Evolutionary conservation across 2,329 filamentous ascomycete genomes (phyloP), one percentile per base, ranked within the genome.

Genomic region (Aureobasidium sp.): DNA sequence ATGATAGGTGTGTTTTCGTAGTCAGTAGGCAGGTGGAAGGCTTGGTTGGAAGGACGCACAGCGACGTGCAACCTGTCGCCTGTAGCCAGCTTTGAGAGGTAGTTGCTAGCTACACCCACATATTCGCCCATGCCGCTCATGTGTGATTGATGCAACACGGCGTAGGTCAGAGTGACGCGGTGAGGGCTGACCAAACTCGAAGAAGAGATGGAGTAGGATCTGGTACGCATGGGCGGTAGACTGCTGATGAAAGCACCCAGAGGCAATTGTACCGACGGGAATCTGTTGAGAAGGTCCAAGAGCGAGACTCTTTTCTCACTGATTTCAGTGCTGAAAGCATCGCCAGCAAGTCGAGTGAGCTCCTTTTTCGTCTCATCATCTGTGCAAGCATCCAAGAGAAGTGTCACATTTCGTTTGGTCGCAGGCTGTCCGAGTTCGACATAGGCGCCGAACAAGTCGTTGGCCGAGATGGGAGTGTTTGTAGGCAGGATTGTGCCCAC

Each of bases 391-490:
- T 81, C 80, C 1, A 79, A 73, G 12, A 85, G 70, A 2, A 78
- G 73, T 29, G 76, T 71, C 14, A 86, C 67, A 60, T 84, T 77
- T 61, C 86, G 83, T 72, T 85, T 88, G 8, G 87, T 90, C 1
- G 86, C 88, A 0, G 87, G 87, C 67, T 89, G 87, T 3, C 81
- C 81, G 1, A 92, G 78, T 73, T 93, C 89, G 2, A 91, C 83
- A 64, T 90, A 91, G 0, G 85, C 85, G 1, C 83, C 81, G 5
- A 92, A 78, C 0, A 91, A 76, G 62, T 86, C 83, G 15, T 78
- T 77, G 0, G 85, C 86, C 0, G 86, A 82, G 2, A 90, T 77
- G 0, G 83, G 80, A 1, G 75, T 79, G 56, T 81, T 82, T 0
- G 78, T 81, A 0, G 89, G 89, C 1, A 93, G 78, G 63, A 84